Percentiles rank a stretch among this genome's conserved stretches.
phyloP scores from a whole-genome alignment of 805 yeast species.

The Spathaspora arborariae region DNA sequence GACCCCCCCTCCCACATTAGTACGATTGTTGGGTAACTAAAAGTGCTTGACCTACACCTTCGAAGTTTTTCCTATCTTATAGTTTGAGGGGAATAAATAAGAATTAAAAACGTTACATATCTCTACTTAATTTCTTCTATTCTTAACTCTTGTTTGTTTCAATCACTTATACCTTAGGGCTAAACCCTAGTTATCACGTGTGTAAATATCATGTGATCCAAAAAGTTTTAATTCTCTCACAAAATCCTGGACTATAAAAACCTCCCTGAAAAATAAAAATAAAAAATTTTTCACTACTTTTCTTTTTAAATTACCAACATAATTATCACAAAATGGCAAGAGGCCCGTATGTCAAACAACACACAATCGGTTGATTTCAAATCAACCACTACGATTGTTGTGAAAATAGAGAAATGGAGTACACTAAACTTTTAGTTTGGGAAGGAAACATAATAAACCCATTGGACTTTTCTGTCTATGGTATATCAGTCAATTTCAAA shows the following conservation, averaged over 20 bases:
- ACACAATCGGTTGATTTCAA: background rate
- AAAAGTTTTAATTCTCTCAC: no score
- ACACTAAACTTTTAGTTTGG: slow-evolving; percentile 7
- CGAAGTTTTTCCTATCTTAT: no score
- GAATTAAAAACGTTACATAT: no score
- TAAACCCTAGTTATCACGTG: background rate
- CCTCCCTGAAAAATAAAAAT: background rate
- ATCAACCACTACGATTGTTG: background rate
- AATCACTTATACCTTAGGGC: background rate
- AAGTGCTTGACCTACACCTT: no score
- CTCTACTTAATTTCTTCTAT: no score
- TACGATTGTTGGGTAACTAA: no score
- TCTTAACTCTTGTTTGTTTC: background rate
- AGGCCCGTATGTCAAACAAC: slow-evolving; percentile 48
- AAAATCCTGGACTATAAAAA: no score
- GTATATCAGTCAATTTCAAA: slow-evolving; percentile 10
- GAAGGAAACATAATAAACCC: slow-evolving; percentile 11
- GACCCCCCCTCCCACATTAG: no score
- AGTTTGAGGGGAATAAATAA: no score
- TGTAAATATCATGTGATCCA: no score
- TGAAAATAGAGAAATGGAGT: slow-evolving; percentile 7
- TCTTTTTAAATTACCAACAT: slow-evolving; percentile 4
- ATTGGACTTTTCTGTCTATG: slow-evolving; percentile 5
- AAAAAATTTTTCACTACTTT: slow-evolving; percentile 4
- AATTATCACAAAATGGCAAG: slow-evolving; percentile 43